A percentile compares a stretch with the other conserved stretches of the same genome.
Conservation (phyloP, 2,329 filamentous ascomycete species). For the Pezicula carpinea region DNA sequence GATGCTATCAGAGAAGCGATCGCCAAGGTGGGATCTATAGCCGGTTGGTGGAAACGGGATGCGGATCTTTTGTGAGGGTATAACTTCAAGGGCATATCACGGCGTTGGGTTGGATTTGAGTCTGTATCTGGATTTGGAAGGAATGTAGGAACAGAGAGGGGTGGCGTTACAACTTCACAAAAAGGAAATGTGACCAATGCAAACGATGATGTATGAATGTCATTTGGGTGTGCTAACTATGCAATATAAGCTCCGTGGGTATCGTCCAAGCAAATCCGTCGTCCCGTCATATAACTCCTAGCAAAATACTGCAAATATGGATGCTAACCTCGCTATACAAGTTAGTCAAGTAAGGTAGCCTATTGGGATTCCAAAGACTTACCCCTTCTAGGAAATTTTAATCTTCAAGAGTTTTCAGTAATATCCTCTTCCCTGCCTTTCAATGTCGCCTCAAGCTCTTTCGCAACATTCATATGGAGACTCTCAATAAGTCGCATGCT, state of each 20-base stretch:
- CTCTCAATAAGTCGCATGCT: slow-evolving; percentile 23
- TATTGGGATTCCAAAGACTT: background rate
- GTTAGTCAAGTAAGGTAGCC: no score
- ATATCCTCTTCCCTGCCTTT: slow-evolving; percentile 20
- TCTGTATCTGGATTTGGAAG: no score
- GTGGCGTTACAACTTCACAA: background rate
- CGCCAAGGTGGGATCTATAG: slow-evolving; percentile 27
- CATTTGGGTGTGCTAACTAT: slow-evolving; percentile 4
- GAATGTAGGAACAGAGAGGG: background rate
- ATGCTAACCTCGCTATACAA: no score
- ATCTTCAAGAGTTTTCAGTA: slow-evolving; percentile 1
- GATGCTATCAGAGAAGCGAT: slow-evolving; percentile 52
- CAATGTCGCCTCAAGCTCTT: slow-evolving; percentile 21
- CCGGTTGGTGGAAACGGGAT: slow-evolving; percentile 26
- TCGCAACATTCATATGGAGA: slow-evolving; percentile 18
- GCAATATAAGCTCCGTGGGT: slow-evolving; percentile 13
- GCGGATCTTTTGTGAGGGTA: slow-evolving; percentile 21
- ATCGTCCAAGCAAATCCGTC: slow-evolving; percentile 12
- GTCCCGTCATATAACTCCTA: background rate
- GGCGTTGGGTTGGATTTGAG: background rate
- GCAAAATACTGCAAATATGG: no score
- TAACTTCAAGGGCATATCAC: slow-evolving; percentile 3
- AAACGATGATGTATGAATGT: slow-evolving; percentile 3
- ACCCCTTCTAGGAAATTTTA: background rate
- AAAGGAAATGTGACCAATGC: slow-evolving; percentile 3